Base-by-base conservation (phyloP, 1,284 basidiomycete genomes). In the Schizophyllum amplum region DNA sequence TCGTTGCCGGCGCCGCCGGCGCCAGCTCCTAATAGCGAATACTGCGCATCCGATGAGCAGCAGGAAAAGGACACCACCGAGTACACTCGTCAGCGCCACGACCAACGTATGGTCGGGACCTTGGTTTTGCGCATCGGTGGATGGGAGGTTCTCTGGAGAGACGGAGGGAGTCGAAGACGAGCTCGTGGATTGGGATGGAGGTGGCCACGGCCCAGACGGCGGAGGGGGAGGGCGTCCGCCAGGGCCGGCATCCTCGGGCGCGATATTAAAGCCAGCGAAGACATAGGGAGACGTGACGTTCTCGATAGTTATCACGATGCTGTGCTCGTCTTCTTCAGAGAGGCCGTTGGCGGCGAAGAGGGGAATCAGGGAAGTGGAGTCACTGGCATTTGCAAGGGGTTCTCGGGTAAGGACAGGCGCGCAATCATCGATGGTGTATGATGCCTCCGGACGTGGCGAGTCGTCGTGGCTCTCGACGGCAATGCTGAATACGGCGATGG, bases 401-500 rank as follows among this genome's bases (percentile, higher is more conserved):
- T 75, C 63, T 1, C 70, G 67, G 4, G 71, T 72, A 17, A 62
- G 57, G 48, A 73, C 64, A 1, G 75, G 67, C 4, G 54, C 33
- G 3, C 57, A 52, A 17, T 65, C 61, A 60, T 79, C 75, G 27
- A 79, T 61, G 2, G 65, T 64, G 56, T 76, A 80, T 0, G 68
- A 65, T 17, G 73, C 74, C 6, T 68, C 70, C 0, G 76, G 75
- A 5, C 74, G 73, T 48, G 53, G 60, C n/a, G 60, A 21, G 1
- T 68, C 68, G 4, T 49, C 53, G 56, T 73, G 75, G 59, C 73
- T 75, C 15, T 42, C 33, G 17, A 73, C 72, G 11, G 78, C 70
- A 17, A 71, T 73, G 1, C 77, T 76, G 54, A 75, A 72, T 5
- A 78, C 72, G 4, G 70, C 64, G 21, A 79, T 71, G n/a, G 67